Percentiles rank a stretch among this genome's conserved stretches.
phyloP scores from a whole-genome alignment of 495 filamentous ascomycete genomes.

The Hypoxylon intermedium region DNA sequence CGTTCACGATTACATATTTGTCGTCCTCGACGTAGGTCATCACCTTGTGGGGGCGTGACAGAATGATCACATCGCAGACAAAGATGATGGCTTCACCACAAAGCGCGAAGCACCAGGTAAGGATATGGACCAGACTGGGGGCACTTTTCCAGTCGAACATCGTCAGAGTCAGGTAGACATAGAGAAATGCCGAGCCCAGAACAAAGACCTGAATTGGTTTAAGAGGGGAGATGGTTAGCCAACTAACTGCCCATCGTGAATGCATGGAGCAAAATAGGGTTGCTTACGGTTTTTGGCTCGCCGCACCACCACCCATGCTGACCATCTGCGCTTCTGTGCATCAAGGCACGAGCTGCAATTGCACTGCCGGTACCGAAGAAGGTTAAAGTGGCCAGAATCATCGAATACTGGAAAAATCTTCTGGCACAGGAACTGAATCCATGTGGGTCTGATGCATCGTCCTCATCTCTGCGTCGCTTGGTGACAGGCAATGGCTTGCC shows the following conservation, averaged over 20 bases:
- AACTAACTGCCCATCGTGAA: background rate
- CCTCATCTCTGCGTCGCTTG: conserved; percentile 52
- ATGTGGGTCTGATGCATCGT: conserved; percentile 39
- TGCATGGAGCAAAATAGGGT: background rate
- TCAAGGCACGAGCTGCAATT: conserved; percentile 78
- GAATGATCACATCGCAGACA: conserved; percentile 65
- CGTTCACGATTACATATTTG: conserved; percentile 30
- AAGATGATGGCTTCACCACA: conserved; percentile 74
- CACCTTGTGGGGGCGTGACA: conserved; percentile 65
- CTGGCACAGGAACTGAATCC: conserved; percentile 66
- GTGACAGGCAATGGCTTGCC: conserved; percentile 79
- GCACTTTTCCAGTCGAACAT: conserved; percentile 78
- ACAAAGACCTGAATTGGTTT: conserved; percentile 71
- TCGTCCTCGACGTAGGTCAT: conserved; percentile 28
- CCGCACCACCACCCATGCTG: conserved; percentile 89
- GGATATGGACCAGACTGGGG: conserved; percentile 73
- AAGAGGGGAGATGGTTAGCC: conserved; percentile 9
- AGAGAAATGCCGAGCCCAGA: conserved; percentile 67
- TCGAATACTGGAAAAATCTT: conserved; percentile 76
- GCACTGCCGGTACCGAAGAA: conserved; percentile 76
- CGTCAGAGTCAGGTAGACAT: conserved; percentile 72
- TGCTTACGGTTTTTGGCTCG: conserved; percentile 79
- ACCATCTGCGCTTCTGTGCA: conserved; percentile 33
- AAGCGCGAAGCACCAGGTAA: conserved; percentile 74
- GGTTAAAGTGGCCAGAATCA: conserved; percentile 69